Base-by-base conservation (phyloP, 2,329 filamentous ascomycete species). In the Pseudocercospora fijiensis region DNA sequence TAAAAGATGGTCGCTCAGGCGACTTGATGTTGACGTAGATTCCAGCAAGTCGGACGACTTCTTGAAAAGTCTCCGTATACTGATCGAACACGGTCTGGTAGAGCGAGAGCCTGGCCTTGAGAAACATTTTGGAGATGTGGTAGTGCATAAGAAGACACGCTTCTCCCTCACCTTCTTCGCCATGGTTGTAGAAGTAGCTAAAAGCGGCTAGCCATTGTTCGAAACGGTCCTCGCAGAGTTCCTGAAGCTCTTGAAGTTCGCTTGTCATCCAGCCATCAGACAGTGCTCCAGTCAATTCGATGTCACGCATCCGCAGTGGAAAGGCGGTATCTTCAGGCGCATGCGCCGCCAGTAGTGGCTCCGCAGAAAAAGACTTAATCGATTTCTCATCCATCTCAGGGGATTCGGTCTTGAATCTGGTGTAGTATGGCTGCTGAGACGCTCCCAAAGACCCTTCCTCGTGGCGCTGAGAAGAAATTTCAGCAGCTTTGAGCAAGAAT, bases 61-160 rank as follows among this genome's bases (percentile, higher is more conserved):
- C 61, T 22, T 63, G 13, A 37, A 74, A 74, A 13, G 70, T 56
- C n/a, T 60, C 20, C 2, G 60, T 67, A 37, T 67, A 69, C 5
- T 65, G 43, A 57, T 73, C 72, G 58, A 70, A 72, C 4, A 60
- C 60, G 16, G 57, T 52, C 53, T 72, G 67, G 8, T 28, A 37
- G 3, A 52, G 16, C 7, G 61, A 26, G 7, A 69, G 65, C 8
- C 70, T 66, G 20, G 65, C 61, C 24, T 58, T 33, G 13, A 72
- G 30, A 67, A 67, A 70, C 30, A 72, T 65, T 11, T 55, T 57
- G 2, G 65, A 57, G 22, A 67, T 57, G 55, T 68, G 64, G 45
- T 68, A 70, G 51, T 69, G 62, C 53, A 71, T 65, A 18, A 69
- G 51, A 2, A 71, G 51, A 28, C 57, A 53, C 16, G 65, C 66